These are phyloP conservation scores for Lipomyces japonicus DNA, from an alignment of 805 yeast genomes.

Conservation along the genomic window DNA sequence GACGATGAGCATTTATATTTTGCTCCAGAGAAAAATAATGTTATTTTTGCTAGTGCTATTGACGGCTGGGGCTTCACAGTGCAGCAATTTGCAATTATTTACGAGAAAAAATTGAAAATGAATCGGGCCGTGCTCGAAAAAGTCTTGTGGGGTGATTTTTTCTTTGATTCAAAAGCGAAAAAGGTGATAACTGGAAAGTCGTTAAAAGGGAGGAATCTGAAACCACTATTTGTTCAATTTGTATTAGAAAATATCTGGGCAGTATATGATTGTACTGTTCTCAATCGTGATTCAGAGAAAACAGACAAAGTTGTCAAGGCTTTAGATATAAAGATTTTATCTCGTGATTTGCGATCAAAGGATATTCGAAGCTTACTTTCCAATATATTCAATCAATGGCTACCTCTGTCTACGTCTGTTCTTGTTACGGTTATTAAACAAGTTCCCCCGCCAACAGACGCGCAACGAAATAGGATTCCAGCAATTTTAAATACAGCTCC, in stretches of 20 bases:
- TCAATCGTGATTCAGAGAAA: conserved; percentile 63
- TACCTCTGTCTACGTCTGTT: conserved; percentile 85
- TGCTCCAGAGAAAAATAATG: conserved; percentile 82
- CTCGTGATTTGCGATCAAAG: conserved; percentile 75
- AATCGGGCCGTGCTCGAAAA: conserved; percentile 72
- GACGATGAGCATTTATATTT: conserved; percentile 82
- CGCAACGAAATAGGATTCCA: conserved; percentile 71
- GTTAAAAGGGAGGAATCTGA: conserved; percentile 56
- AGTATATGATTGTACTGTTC: conserved; percentile 67
- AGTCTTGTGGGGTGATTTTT: conserved; percentile 95
- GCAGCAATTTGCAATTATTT: conserved; percentile 81
- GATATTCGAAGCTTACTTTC: conserved; percentile 63
- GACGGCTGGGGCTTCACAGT: conserved; percentile 98
- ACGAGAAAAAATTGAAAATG: conserved; percentile 79
- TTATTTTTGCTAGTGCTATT: conserved; percentile 82
- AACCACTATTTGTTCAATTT: conserved; percentile 82
- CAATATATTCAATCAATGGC: conserved; percentile 83
- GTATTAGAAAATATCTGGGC: conserved; percentile 91
- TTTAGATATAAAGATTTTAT: conserved; percentile 60
- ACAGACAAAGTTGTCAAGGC: conserved; percentile 71
- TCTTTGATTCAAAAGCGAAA: conserved; percentile 83
- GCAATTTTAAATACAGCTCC: conserved; percentile 61
- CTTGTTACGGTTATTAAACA: conserved; percentile 78
- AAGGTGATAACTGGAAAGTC: conserved; percentile 65
- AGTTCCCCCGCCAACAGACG: conserved; percentile 74